These are phyloP conservation scores for Exophiala sp. DNA, from an alignment of 2,329 filamentous ascomycete species.

Conservation along the genomic window DNA sequence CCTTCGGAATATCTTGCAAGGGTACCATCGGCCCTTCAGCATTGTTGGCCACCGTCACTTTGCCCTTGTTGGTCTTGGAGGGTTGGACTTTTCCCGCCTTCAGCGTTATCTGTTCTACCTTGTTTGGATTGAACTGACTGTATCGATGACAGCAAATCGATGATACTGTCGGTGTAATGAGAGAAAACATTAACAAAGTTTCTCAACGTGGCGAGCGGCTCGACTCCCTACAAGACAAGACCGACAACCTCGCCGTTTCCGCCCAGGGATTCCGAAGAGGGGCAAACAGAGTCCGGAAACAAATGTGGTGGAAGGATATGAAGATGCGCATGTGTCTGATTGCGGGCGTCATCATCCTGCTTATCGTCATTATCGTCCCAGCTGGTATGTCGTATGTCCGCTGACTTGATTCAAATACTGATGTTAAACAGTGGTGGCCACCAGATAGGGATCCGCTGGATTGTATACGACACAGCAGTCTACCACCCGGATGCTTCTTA, in stretches of 20 bases:
- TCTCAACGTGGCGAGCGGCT: constrained; percentile 86
- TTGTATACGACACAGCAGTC: background rate
- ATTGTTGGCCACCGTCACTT: too few relatives aligned
- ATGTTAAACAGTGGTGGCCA: constrained; percentile 25
- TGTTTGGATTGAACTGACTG: background rate
- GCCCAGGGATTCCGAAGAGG: constrained; percentile 94
- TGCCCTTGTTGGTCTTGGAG: too few relatives aligned
- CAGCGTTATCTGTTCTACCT: background rate
- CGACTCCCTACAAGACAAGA: constrained; percentile 87
- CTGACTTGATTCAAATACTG: constrained; percentile 3
- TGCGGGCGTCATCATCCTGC: constrained; percentile 79
- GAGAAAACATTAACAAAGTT: constrained; percentile 95
- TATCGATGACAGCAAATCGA: constrained; percentile 74
- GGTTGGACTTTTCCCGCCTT: background rate
- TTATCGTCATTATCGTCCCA: constrained; percentile 91
- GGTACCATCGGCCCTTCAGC: background rate
- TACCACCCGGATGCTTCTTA: constrained; percentile 5
- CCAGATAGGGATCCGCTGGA: constrained; percentile 12
- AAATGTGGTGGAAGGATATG: constrained; percentile 99
- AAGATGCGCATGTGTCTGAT: constrained; percentile 99
- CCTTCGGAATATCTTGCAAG: background rate
- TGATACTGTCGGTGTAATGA: constrained; percentile 90
- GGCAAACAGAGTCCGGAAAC: constrained; percentile 90
- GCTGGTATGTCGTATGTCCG: constrained; percentile 57
- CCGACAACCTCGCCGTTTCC: constrained; percentile 81